Base-by-base conservation (phyloP, 139 green algal genomes). In the Bryopsis sp. region DNA sequence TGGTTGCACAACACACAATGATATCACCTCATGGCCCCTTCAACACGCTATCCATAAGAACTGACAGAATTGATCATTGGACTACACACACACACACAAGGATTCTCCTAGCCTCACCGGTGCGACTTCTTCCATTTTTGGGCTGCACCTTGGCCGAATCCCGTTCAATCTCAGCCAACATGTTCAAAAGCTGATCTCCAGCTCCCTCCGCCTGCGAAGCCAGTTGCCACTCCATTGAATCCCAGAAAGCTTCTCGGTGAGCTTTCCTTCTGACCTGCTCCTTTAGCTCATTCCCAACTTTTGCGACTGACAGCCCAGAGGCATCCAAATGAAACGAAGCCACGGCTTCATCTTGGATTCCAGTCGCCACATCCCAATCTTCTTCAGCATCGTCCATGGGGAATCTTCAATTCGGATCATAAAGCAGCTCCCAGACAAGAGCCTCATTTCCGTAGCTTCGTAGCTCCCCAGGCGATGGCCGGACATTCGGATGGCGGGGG, bases 231-330 rank as follows among this genome's bases (percentile, higher is more conserved):
- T 58, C 47, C 4, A 87, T 70, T 29, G 58, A 72, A 72, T 89
- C 84, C 88, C 88, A 95, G 62, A 93, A 90, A 6, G 79, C 87
- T 2, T 60, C 60, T 72, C n/a, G n/a, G n/a, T n/a, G n/a, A n/a
- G n/a, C n/a, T n/a, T n/a, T n/a, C n/a, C n/a, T n/a, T n/a, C 67
- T 43, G 50, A 61, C 33, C 50, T 61, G 50, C 19, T 61, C 33
- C 33, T 61, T 22, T 26, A 61, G n/a, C n/a, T n/a, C n/a, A n/a
- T n/a, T n/a, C n/a, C n/a, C n/a, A n/a, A n/a, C n/a, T n/a, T n/a
- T n/a, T n/a, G n/a, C n/a, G n/a, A n/a, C n/a, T n/a, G n/a, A n/a
- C n/a, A n/a, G n/a, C n/a, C 33, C 15, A 33, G 50, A 15, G 19
- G 31, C 50, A 32, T 32, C 50, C 33, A 33, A 11, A 6, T 6